Base-by-base conservation (phyloP, 345 rosid genomes). In the Nasturtium officinale region DNA sequence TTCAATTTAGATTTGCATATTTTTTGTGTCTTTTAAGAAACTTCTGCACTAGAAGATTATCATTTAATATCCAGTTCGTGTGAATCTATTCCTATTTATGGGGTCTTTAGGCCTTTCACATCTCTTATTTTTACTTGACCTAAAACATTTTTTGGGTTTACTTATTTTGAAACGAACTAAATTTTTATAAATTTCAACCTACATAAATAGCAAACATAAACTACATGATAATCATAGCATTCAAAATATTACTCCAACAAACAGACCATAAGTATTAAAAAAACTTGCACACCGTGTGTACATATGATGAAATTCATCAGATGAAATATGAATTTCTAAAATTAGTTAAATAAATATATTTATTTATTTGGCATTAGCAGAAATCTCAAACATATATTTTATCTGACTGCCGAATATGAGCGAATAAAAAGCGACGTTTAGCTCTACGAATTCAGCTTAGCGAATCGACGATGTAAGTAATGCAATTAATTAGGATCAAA, bases 1-100 rank as follows among this genome's bases (percentile, higher is more conserved):
- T 13, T 18, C 16, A 37, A 15, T 23, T 61, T 52, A 37, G 7
- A 18, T 20, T 48, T 40, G 33, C 42, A 37, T 65, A 26, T 7
- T 56, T 9, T 56, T 4, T 4, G 1, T n/a, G 48, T 45, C 30
- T 0, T 60, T 7, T 9, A 26, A 45, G n/a, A 12, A 56, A 55
- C 38, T 33, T 45, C 17, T 23, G 47, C 17, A n/a, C 12, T 57
- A 73, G 65, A 58, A 35, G 2, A 33, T 47, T 65, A 16, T 61
- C 50, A 65, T 71, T 32, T 15, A 61, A 61, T 38, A 13, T 23
- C 65, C 20, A 42, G 21, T 23, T 61, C 21, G 23, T 61, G 50
- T 26, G 51, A 42, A n/a, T 61, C 15, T 40, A 9, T 43, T 42
- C 35, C 25, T 37, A 42, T 42, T 45, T 25, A 25, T 61, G 35